These are phyloP conservation scores for Coniochaeta hoffmannii DNA, from an alignment of 2,329 filamentous ascomycete genomes.

Conservation along the genomic window DNA sequence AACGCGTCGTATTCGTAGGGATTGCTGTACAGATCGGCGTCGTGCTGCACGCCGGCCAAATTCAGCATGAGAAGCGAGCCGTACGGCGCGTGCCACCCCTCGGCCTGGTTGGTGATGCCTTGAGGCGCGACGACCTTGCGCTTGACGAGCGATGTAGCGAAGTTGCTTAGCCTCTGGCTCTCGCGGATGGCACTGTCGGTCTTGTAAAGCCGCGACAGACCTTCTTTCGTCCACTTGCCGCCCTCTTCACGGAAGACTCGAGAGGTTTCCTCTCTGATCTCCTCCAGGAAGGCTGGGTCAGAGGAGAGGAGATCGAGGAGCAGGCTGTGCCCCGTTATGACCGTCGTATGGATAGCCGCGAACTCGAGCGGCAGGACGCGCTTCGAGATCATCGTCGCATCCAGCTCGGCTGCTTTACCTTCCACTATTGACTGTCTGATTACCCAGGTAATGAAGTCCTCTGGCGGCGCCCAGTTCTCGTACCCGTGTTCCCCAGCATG, in stretches of 20 bases:
- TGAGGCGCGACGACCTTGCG: conserved; percentile 34
- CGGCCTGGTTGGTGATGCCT: conserved; percentile 27
- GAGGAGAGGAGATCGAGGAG: conserved; percentile 39
- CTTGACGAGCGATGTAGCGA: conserved; percentile 36
- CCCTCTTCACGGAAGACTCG: conserved; percentile 24
- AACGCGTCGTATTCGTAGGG: conserved; percentile 38
- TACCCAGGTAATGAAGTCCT: conserved; percentile 52
- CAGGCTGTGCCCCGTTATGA: conserved; percentile 39
- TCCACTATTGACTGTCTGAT: conserved; percentile 43
- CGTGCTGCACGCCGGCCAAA: conserved; percentile 36
- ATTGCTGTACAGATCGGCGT: conserved; percentile 33
- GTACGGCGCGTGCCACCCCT: conserved; percentile 37
- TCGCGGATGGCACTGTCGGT: conserved; percentile 47
- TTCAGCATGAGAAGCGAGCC: conserved; percentile 36
- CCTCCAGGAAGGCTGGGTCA: conserved; percentile 26
- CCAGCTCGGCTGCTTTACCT: conserved; percentile 31
- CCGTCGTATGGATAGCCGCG: conserved; percentile 51
- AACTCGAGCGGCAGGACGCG: conserved; percentile 49
- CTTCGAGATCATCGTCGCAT: conserved; percentile 39
- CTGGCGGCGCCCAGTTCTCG: conserved; percentile 35
- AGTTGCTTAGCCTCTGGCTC: conserved; percentile 40
- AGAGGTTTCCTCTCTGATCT: conserved; percentile 34
- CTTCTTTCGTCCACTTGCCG: conserved; percentile 37
- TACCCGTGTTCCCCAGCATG: conserved; percentile 30
- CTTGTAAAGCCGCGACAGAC: conserved; percentile 32